A percentile compares a stretch with the other conserved stretches of the same genome.
These are phyloP conservation scores for Crataegus laevigata DNA, from an alignment of 306 rosid species.

Conservation along the genomic window DNA sequence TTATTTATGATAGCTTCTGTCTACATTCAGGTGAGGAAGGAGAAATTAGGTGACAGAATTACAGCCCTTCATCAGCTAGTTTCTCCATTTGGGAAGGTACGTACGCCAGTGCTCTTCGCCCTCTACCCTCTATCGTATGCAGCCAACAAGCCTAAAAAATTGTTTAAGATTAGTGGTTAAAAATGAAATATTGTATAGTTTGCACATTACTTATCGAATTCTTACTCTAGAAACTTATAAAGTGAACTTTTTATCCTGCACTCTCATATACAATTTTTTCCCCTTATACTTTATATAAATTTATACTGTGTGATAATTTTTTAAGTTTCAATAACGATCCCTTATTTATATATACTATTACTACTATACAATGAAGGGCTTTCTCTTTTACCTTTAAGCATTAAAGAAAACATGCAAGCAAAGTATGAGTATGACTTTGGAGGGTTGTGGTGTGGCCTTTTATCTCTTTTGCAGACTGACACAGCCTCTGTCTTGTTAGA, in stretches of 20 bases:
- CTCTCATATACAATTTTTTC: background rate
- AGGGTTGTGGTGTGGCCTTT: slow-evolving; percentile 35
- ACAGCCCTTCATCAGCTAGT: slow-evolving; percentile 96
- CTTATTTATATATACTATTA: background rate
- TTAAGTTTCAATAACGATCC: too few species aligned
- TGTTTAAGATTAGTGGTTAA: background rate
- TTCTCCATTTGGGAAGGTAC: slow-evolving; percentile 99
- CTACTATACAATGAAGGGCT: background rate
- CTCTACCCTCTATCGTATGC: background rate
- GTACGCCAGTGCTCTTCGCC: slow-evolving; percentile 16
- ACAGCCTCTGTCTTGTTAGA: slow-evolving; percentile 99
- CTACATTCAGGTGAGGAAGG: slow-evolving; percentile 80
- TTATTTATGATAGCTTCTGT: background rate
- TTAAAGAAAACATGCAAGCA: slow-evolving; percentile 18
- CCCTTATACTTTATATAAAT: too few species aligned
- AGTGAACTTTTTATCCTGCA: background rate
- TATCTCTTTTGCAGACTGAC: slow-evolving; percentile 93
- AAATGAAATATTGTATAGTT: background rate
- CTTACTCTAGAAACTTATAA: background rate
- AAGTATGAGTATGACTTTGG: slow-evolving; percentile 36
- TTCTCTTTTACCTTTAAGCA: slow-evolving; percentile 21
- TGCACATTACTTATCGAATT: background rate
- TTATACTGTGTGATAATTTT: background rate
- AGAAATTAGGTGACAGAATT: slow-evolving; percentile 98
- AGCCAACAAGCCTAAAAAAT: background rate